phyloP scores from a whole-genome alignment of 192 early-diverging fungal genomes.

The Coemansia sp. region DNA sequence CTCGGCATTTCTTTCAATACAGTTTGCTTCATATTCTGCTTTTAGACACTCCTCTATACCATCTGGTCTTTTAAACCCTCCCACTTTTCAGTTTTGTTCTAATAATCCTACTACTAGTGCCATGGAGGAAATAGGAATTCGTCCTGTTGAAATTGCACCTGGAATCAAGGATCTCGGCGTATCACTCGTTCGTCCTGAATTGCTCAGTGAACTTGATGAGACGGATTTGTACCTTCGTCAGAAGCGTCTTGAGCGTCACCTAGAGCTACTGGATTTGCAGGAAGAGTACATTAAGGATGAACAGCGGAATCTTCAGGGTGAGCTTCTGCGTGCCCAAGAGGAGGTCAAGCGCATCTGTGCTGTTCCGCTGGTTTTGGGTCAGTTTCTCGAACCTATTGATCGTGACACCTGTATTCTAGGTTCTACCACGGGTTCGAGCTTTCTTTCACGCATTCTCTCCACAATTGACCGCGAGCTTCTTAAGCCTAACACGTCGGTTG shows the following conservation, averaged over 20 bases:
- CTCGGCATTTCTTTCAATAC: neutral
- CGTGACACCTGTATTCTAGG: conserved; percentile 93
- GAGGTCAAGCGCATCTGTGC: conserved; percentile 98
- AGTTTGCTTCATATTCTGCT: neutral
- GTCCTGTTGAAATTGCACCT: conserved; percentile 40
- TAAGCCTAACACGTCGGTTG: conserved; percentile 91
- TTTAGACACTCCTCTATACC: neutral
- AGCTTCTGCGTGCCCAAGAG: conserved; percentile 91
- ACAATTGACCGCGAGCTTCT: conserved; percentile 97
- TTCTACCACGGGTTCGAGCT: conserved; percentile 88
- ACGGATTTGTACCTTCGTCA: conserved; percentile 88
- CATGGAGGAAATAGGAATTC: conserved; percentile 54
- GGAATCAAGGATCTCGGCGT: conserved; percentile 54
- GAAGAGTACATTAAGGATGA: conserved; percentile 99
- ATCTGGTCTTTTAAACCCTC: neutral
- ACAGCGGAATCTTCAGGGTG: conserved; percentile 93
- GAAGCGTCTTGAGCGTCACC: conserved; percentile 91
- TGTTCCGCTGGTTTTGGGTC: conserved; percentile 97
- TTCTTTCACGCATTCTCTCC: conserved; percentile 90
- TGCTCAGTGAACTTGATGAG: conserved; percentile 56
- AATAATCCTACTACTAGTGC: conserved; percentile 2
- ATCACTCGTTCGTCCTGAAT: conserved; percentile 48
- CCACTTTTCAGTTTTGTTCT: neutral
- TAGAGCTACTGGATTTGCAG: conserved; percentile 94
- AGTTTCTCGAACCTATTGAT: conserved; percentile 97